A percentile compares a stretch with the other conserved stretches of the same genome.
Evolutionary conservation across 2,329 filamentous ascomycete species (phyloP).

Genomic region (Colletotrichum aenigma): DNA sequence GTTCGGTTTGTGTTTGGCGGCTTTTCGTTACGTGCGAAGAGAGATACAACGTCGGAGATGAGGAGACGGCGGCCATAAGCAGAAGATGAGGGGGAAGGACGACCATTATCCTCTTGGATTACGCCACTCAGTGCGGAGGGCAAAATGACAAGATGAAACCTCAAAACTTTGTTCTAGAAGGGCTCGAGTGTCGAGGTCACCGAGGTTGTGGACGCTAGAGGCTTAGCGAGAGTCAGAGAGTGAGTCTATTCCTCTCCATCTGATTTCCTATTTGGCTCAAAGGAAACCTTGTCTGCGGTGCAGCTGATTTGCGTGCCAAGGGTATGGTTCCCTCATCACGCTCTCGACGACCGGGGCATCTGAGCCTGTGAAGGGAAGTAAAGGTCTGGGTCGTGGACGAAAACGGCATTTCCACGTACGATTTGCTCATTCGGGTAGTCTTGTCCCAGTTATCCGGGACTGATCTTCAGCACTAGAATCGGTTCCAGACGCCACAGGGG

Average conservation of each 20-base stretch:
- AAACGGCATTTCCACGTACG: neutral
- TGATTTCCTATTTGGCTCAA: neutral
- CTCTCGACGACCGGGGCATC: neutral
- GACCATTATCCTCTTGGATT: neutral
- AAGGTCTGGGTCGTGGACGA: neutral
- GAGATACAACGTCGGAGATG: neutral
- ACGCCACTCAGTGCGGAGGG: neutral
- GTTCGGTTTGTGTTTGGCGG: neutral
- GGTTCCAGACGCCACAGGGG: neutral
- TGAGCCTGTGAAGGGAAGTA: neutral
- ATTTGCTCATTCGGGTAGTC: neutral
- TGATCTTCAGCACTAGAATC: neutral
- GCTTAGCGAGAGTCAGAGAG: neutral
- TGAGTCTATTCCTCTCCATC: neutral
- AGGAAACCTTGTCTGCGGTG: neutral
- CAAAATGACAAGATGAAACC: neutral
- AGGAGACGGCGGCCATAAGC: fast-evolving
- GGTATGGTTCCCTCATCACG: neutral
- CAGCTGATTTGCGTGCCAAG: neutral
- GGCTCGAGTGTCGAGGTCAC: neutral
- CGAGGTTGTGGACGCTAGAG: neutral
- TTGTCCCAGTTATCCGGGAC: neutral
- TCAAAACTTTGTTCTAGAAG: slow-evolving; percentile 1
- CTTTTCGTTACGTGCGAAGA: neutral
- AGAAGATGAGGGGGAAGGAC: neutral